Evolutionary conservation across 345 rosid genomes (phyloP).

Genomic region (Murraya paniculata): DNA sequence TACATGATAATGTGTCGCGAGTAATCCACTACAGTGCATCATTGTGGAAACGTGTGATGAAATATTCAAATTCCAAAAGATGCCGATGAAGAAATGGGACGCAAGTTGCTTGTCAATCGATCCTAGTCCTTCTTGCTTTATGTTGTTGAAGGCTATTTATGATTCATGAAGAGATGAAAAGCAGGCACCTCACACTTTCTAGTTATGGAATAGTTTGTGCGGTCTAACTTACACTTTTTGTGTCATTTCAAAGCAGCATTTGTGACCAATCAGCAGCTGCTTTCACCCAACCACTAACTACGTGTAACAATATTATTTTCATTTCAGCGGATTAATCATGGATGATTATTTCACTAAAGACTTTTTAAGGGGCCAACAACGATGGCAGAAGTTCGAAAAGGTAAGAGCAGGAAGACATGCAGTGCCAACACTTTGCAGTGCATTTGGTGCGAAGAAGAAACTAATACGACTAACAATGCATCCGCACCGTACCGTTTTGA

Average conservation of each 20-base stretch:
- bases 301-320: neutral
- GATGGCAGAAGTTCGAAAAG: too few relatives aligned
- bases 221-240: neutral
- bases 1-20: neutral
- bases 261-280: conserved; percentile 7
- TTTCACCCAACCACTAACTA: neutral
- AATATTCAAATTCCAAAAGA: too few relatives aligned
- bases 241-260: conserved; percentile 3
- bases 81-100: neutral
- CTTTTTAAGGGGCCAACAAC: neutral
- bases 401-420: neutral
- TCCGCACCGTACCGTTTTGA: neutral
- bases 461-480: neutral
- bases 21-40: too few relatives aligned
- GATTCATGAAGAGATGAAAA: neutral
- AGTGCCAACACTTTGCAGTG: neutral
- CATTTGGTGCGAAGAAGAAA: neutral
- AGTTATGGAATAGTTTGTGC: neutral
- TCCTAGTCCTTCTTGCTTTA: too few relatives aligned
- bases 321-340: neutral
- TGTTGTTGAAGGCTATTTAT: neutral
- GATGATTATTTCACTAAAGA: neutral
- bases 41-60: too few relatives aligned
- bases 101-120: neutral
- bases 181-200: neutral